These are phyloP conservation scores for Rutstroemia sp. DNA, from an alignment of 2,329 filamentous ascomycete species.

Conservation along the genomic window DNA sequence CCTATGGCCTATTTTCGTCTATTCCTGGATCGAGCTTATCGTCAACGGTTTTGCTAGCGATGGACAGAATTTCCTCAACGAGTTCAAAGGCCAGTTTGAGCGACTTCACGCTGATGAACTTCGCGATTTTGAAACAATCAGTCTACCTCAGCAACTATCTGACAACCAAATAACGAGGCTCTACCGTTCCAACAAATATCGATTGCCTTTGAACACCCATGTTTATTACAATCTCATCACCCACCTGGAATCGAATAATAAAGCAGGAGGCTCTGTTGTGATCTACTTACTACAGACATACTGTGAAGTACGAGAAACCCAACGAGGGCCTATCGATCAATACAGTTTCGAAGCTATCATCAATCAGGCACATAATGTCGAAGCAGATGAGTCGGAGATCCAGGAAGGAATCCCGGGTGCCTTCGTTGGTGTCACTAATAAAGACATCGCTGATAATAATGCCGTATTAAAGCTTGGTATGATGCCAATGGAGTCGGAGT, in stretches of 20 bases:
- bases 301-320: slow-evolving; percentile 51
- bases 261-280: slow-evolving; percentile 72
- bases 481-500: slow-evolving; percentile 72
- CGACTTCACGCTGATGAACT: slow-evolving; percentile 75
- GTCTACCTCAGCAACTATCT: slow-evolving; percentile 67
- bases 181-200: slow-evolving; percentile 82
- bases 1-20: slow-evolving; percentile 90
- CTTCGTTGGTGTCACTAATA: slow-evolving; percentile 54
- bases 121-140: slow-evolving; percentile 64
- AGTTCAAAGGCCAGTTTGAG: slow-evolving; percentile 64
- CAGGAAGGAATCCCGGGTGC: slow-evolving; percentile 57
- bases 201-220: slow-evolving; percentile 80
- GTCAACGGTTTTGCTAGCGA: slow-evolving; percentile 64
- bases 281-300: slow-evolving; percentile 61
- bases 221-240: slow-evolving; percentile 77
- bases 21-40: slow-evolving; percentile 80
- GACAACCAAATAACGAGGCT: slow-evolving; percentile 72
- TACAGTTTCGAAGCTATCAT: slow-evolving; percentile 56
- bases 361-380: slow-evolving; percentile 48
- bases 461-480: slow-evolving; percentile 67
- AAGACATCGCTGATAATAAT: slow-evolving; percentile 49
- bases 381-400: slow-evolving; percentile 51
- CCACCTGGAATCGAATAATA: slow-evolving; percentile 80
- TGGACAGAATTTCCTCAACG: slow-evolving; percentile 63
- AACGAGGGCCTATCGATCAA: slow-evolving; percentile 55